These are phyloP conservation scores for Suillus weaverae DNA, from an alignment of 768 basidiomycete species.

Conservation along the genomic window DNA sequence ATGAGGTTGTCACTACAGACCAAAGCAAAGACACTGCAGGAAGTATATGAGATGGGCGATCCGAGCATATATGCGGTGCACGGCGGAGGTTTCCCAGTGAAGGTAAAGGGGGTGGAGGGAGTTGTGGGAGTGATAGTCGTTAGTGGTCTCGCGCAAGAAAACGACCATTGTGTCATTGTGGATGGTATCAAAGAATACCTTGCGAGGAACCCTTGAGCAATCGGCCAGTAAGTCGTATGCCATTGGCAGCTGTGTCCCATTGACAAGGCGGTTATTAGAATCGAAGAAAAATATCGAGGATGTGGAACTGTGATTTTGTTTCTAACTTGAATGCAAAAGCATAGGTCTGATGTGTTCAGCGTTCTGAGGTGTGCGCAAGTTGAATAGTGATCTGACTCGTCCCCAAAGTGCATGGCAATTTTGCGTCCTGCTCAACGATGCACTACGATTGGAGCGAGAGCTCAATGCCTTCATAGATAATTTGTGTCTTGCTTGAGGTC, in stretches of 20 bases:
- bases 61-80: conserved; percentile 31
- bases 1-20: conserved; percentile 20
- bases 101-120: conserved; percentile 35
- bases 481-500: background rate
- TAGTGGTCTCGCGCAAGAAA: conserved; percentile 30
- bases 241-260: background rate
- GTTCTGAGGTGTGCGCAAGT: background rate
- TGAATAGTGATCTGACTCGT: background rate
- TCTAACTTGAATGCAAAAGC: background rate
- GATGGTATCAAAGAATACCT: conserved; percentile 30
- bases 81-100: conserved; percentile 35
- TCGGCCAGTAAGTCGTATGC: background rate
- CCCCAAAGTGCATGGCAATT: background rate
- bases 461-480: background rate
- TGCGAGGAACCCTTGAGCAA: conserved; percentile 5
- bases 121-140: conserved; percentile 37
- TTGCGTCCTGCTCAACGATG: background rate
- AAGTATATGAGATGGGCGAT: conserved; percentile 26
- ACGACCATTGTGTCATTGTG: conserved; percentile 33
- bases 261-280: background rate
- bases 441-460: background rate
- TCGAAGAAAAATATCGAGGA: background rate
- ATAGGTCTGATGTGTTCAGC: background rate
- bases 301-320: background rate
- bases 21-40: conserved; percentile 9